Conservation (phyloP, 305 asterid genomes). For the Ilex paraguariensis region DNA sequence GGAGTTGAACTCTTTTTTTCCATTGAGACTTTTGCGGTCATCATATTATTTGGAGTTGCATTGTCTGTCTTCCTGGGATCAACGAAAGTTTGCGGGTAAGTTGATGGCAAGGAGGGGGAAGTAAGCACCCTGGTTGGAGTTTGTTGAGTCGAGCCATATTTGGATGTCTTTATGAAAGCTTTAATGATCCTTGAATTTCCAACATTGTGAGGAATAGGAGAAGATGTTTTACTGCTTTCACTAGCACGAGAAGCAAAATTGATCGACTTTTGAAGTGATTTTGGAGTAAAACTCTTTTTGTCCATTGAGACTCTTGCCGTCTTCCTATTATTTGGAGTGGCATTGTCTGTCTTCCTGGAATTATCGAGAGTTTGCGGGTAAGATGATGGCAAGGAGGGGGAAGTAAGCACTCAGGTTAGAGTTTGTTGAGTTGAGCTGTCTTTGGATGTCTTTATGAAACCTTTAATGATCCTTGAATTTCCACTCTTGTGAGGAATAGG, state of each 20-base stretch:
- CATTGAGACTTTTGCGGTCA: constrained; percentile 19
- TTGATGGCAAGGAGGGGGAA: constrained; percentile 10
- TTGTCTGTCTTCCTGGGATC: constrained; percentile 29
- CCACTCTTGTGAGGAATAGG: constrained; percentile 34
- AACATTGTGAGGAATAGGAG: constrained; percentile 37
- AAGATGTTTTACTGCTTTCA: constrained; percentile 25
- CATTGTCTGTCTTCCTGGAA: constrained; percentile 26
- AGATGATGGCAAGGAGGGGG: constrained; percentile 4
- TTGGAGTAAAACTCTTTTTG: constrained; percentile 37
- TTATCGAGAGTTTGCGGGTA: constrained; percentile 15
- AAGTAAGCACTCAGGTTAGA: constrained; percentile 41
- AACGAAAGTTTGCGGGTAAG: constrained; percentile 10
- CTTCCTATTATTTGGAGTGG: constrained; percentile 29
- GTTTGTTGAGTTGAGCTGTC: constrained; percentile 34
- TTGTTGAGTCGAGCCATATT: constrained; percentile 33
- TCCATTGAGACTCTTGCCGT: constrained; percentile 22
- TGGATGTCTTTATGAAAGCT: constrained; percentile 41
- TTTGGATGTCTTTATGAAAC: constrained; percentile 41
- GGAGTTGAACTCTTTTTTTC: constrained; percentile 39
- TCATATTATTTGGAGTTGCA: constrained; percentile 27
- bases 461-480: constrained; percentile 29
- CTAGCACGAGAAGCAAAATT: constrained; percentile 28
- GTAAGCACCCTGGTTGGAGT: constrained; percentile 43
- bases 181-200: constrained; percentile 30
- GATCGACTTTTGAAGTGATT: constrained; percentile 63